Conservation (phyloP, 805 yeast genomes). For the Candida chauliodis region DNA sequence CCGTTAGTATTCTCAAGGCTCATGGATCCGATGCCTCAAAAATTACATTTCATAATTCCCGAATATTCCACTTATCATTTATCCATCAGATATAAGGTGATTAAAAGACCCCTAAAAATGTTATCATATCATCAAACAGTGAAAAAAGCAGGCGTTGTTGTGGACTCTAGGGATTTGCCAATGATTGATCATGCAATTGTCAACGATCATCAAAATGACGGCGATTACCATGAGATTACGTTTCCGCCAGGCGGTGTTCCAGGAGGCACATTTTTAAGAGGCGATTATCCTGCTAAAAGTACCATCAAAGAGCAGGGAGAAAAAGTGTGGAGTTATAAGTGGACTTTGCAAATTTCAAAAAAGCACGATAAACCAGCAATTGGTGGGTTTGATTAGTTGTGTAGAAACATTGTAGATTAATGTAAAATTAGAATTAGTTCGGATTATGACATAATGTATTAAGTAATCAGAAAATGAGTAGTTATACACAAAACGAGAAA, state of each 20-base stretch:
- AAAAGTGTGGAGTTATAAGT: constrained; percentile 13
- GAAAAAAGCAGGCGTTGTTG: constrained; percentile 23
- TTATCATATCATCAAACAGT: constrained; percentile 26
- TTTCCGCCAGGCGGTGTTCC: constrained; percentile 28
- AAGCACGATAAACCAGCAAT: constrained; percentile 15
- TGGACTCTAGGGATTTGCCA: constrained; percentile 18
- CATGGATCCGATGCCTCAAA: constrained; percentile 25
- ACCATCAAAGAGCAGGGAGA: constrained; percentile 18
- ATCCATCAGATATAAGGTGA: constrained; percentile 21
- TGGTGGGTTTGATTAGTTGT: constrained; percentile 11
- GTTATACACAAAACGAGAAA: too few relatives aligned
- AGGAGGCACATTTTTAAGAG: constrained; percentile 27
- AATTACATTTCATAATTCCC: constrained; percentile 22
- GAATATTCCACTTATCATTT: constrained; percentile 22
- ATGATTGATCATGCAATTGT: constrained; percentile 18
- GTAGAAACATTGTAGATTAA: too few relatives aligned
- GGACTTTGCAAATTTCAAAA: constrained; percentile 20
- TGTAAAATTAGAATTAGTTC: too few relatives aligned
- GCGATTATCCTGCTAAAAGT: constrained; percentile 22
- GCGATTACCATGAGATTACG: constrained; percentile 15
- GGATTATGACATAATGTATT: too few relatives aligned
- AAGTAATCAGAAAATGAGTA: too few relatives aligned
- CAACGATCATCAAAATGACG: constrained; percentile 14
- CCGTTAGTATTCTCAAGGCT: constrained; percentile 17
- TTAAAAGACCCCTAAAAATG: constrained; percentile 17